Percentiles rank a stretch among this genome's conserved stretches.
phyloP scores from a whole-genome alignment of 208 protist genomes.

The Leishmania aethiopica region DNA sequence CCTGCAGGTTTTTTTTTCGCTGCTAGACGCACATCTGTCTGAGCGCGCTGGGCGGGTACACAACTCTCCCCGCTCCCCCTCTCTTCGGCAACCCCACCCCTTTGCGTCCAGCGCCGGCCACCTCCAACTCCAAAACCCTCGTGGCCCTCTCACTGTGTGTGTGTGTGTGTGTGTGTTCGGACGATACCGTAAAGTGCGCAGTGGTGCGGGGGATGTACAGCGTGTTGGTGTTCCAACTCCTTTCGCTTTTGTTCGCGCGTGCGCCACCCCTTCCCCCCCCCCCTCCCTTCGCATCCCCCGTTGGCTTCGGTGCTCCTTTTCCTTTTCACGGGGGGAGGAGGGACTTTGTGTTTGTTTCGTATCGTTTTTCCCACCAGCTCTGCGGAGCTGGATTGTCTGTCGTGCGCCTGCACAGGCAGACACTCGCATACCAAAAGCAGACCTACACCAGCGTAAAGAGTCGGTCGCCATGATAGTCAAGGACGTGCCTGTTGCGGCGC shows the following conservation, averaged over 20 bases:
- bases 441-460: not conserved
- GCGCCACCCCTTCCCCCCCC: too few relatives aligned
- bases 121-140: not conserved
- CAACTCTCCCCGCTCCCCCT: too few relatives aligned
- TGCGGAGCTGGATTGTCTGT: not conserved
- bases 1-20: not conserved
- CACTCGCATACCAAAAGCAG: not conserved
- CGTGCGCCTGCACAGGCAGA: not conserved
- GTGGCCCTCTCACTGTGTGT: not conserved
- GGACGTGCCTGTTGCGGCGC: not conserved
- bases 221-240: not conserved
- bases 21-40: not conserved
- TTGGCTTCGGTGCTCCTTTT: too few relatives aligned
- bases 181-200: too few relatives aligned
- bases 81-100: not conserved
- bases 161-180: not conserved
- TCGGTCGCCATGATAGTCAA: not conserved
- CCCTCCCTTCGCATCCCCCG: too few relatives aligned
- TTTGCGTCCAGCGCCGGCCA: not conserved
- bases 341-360: too few relatives aligned
- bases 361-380: not conserved
- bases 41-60: not conserved
- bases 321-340: too few relatives aligned
- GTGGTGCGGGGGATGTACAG: too few relatives aligned
- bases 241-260: not conserved